These are phyloP conservation scores for Agaricus blazei DNA, from an alignment of 768 basidiomycete species.

Conservation along the genomic window DNA sequence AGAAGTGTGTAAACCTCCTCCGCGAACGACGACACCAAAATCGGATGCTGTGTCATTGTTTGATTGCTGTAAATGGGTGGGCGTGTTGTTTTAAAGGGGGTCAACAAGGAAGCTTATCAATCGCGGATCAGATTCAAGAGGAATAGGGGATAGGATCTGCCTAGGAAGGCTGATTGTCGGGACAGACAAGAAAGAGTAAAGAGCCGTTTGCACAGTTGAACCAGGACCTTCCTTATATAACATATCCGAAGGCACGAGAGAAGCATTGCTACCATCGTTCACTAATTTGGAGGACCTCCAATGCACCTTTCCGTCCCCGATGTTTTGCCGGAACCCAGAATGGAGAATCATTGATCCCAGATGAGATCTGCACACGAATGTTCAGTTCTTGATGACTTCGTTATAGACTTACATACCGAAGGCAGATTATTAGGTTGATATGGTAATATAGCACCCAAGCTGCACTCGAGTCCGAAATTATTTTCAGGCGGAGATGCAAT, in stretches of 20 bases:
- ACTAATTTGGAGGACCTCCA: slow-evolving; percentile 2
- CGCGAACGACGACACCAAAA: slow-evolving; percentile 65
- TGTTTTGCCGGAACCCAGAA: slow-evolving; percentile 3
- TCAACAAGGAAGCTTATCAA: not conserved
- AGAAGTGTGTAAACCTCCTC: slow-evolving; percentile 55
- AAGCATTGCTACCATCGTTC: not conserved
- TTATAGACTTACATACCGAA: not conserved
- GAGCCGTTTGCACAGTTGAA: not conserved
- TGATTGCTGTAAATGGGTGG: too few species aligned
- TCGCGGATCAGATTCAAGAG: not conserved
- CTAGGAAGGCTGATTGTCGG: not conserved
- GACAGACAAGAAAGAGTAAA: not conserved
- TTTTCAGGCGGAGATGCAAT: not conserved
- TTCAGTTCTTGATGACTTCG: not conserved
- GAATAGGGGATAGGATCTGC: too few species aligned
- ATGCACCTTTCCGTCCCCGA: not conserved
- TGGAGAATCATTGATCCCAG: not conserved
- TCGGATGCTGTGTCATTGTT: slow-evolving; percentile 33
- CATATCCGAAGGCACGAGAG: not conserved
- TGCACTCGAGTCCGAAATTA: not conserved
- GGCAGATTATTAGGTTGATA: too few species aligned
- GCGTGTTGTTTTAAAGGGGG: too few species aligned
- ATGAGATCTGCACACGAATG: not conserved
- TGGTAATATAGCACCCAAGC: not conserved
- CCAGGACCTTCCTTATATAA: slow-evolving; percentile 11